Conservation (phyloP, 768 basidiomycete species). For the Calocybe cyanea region DNA sequence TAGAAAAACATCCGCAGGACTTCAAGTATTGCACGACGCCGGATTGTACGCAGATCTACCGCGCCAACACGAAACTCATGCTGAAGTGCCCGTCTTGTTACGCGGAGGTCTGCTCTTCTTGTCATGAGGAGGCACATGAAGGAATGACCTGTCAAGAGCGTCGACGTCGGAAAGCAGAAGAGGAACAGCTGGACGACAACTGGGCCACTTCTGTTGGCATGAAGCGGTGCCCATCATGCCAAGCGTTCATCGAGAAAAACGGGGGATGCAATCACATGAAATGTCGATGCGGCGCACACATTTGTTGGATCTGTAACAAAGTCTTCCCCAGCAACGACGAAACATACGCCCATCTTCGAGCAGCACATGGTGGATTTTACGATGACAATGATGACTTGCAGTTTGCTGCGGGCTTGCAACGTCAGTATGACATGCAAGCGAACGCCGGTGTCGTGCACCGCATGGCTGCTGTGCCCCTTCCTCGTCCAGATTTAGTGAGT, state of each 20-base stretch:
- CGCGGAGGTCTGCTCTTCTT: conserved; percentile 41
- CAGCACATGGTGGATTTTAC: not conserved
- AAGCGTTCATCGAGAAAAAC: conserved; percentile 29
- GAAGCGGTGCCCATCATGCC: conserved; percentile 33
- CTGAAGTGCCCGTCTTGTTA: conserved; percentile 55
- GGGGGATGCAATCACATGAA: conserved; percentile 39
- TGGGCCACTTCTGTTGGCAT: conserved; percentile 32
- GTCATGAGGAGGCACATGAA: conserved; percentile 46
- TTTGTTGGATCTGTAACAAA: conserved; percentile 34
- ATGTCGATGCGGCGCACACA: conserved; percentile 32
- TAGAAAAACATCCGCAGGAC: conserved; percentile 51
- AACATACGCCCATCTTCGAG: not conserved
- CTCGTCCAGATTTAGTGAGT: too few species aligned
- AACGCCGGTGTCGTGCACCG: too few species aligned
- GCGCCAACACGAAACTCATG: conserved; percentile 22
- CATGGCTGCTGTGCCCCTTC: too few species aligned
- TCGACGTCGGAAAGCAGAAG: conserved; percentile 28
- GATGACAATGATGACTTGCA: not conserved
- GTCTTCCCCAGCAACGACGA: not conserved
- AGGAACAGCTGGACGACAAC: conserved; percentile 34
- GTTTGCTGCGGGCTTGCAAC: not conserved
- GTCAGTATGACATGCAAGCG: too few species aligned
- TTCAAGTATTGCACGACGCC: conserved; percentile 70
- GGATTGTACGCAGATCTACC: conserved; percentile 68
- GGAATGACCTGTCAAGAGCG: conserved; percentile 47